Conservation (phyloP, 2,329 filamentous ascomycete genomes). For the Colletotrichum plurivorum region DNA sequence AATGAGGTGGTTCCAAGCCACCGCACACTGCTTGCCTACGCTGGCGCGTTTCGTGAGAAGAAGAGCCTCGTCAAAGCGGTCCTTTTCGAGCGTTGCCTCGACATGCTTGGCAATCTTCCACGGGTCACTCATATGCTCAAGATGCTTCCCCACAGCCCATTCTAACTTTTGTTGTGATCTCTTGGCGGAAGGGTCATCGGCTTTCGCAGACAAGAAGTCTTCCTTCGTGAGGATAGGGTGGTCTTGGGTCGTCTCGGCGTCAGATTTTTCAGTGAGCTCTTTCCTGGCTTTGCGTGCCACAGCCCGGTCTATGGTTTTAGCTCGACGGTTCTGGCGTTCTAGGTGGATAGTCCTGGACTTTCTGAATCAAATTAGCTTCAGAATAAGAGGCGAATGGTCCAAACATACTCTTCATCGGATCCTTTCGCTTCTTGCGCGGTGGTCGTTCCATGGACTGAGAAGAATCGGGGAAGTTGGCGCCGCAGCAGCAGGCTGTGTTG, state of each 20-base stretch:
- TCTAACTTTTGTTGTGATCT: conserved; percentile 49
- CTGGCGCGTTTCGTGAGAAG: conserved; percentile 79
- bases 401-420: too few species aligned
- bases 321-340: too few species aligned
- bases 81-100: conserved; percentile 69
- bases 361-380: too few species aligned
- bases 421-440: too few species aligned
- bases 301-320: too few species aligned
- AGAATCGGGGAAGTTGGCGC: conserved; percentile 4
- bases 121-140: conserved; percentile 78
- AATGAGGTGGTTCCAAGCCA: conserved; percentile 92
- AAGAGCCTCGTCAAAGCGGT: conserved; percentile 76
- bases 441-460: not conserved
- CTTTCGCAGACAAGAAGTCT: conserved; percentile 7
- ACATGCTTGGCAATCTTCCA: conserved; percentile 80
- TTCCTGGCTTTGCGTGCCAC: not conserved
- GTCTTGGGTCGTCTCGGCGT: not conserved
- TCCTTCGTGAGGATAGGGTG: not conserved
- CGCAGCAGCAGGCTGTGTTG: conserved; percentile 2
- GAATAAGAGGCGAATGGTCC: too few species aligned
- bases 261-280: not conserved
- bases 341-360: too few species aligned
- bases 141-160: conserved; percentile 65
- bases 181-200: conserved; percentile 16
- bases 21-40: conserved; percentile 73